Percentiles rank a stretch among this genome's conserved stretches.
These are phyloP conservation scores for Diaporthe sp. DNA, from an alignment of 2,329 filamentous ascomycete species.

Conservation along the genomic window DNA sequence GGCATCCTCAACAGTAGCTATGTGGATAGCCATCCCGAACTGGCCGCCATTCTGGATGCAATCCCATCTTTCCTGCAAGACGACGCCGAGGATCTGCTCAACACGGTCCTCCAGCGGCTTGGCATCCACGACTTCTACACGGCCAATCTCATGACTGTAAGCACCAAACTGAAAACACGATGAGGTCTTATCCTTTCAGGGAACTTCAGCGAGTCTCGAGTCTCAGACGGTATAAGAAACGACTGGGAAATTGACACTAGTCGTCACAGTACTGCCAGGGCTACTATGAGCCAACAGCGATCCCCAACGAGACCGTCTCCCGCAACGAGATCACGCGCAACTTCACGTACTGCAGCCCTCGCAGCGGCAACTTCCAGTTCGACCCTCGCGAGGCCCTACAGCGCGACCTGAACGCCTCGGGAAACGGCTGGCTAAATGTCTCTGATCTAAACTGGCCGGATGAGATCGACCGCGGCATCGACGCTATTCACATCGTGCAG, in stretches of 20 bases:
- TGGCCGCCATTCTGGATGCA: constrained; percentile 13
- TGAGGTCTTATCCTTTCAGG: no score
- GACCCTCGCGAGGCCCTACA: constrained; percentile 27
- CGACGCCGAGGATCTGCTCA: constrained; percentile 27
- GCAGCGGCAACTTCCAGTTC: constrained; percentile 20
- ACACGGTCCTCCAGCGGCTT: background rate
- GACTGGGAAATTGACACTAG: background rate
- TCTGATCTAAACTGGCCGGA: constrained; percentile 32
- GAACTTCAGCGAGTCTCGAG: background rate
- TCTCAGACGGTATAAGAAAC: no score
- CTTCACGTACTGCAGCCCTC: constrained; percentile 29
- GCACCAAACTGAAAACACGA: background rate
- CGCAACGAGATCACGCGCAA: background rate
- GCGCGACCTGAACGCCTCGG: constrained; percentile 33
- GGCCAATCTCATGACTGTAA: constrained; percentile 22
- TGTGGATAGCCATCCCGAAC: constrained; percentile 17
- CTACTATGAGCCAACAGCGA: constrained; percentile 18
- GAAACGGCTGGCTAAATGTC: constrained; percentile 25
- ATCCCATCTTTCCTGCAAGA: background rate
- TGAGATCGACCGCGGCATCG: constrained; percentile 26
- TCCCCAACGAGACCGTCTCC: constrained; percentile 24
- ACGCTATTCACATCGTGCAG: constrained; percentile 34
- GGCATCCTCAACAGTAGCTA: constrained; percentile 32
- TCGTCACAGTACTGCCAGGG: constrained; percentile 26
- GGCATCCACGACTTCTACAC: constrained; percentile 33